Base-by-base conservation (phyloP, 352 stramenopile genomes). In the Phytophthora tubulina region DNA sequence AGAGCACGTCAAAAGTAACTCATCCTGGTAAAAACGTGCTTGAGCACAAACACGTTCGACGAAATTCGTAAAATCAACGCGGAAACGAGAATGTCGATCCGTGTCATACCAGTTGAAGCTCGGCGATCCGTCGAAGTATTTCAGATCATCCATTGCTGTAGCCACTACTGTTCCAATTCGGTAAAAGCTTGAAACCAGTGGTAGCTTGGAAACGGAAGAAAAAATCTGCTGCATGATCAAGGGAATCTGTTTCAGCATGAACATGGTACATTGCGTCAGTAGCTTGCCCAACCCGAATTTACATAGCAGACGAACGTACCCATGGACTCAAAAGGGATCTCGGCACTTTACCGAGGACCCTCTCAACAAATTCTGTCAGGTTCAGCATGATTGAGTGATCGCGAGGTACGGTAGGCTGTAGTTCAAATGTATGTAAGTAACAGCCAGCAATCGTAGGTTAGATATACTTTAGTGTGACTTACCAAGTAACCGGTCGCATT, bases 361-460 rank as follows among this genome's bases (percentile, higher is more conserved):
- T 71, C 46, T 93, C 85, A 32, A 90, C 50, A 67, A 94, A 92
- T 61, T 94, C 87, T 6, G 86, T 91, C 38, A 93, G 56, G 60
- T 94, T 96, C 11, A 94, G 72, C 78, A 94, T 84, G 42, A 94
- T 94, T 0, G 84, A 89, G 65, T 96, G 89, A 59, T 96, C 89
- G 35, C 86, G 83, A 41, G 84, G 72, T 3, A 94, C 72, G 27
- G 62, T 77, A 11, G 86, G 89, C 89, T 96, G 33, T 39, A 9
- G 45, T 60, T 56, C 27, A 64, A 13, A 41, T 54, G 38, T 30
- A 42, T 32, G 21, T 56, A 48, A 63, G 17, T 2, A 21, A 56
- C 31, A 32, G 10, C 14, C 11, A 63, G 33, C 3, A 39, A 52
- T 1, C 6, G 7, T 10, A n/a, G 15, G 32, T 14, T 38, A 49